Evolutionary conservation across 148 eudicot genomes (phyloP), one percentile per base, ranked within the genome.

Genomic region (Vaccinium darrowii): DNA sequence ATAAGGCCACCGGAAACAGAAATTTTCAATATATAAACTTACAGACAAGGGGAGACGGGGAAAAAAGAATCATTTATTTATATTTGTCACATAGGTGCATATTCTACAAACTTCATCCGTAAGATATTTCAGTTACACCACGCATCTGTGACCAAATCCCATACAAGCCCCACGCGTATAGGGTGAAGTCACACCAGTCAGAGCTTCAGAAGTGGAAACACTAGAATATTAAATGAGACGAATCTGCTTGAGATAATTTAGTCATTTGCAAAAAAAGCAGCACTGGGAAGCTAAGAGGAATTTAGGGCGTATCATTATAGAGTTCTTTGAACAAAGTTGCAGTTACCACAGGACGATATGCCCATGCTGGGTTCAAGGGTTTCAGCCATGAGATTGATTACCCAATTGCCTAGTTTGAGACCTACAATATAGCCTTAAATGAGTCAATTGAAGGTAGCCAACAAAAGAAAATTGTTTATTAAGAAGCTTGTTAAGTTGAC

Each of bases 351-450:
- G 75, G 18, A 71, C 16, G 0, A 71, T 71, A 67, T 71, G 75
- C 39, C 39, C 75, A 27, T 71, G 33, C 13, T 25, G 11, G 43
- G 4, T 36, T 67, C 73, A 67, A 67, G 13, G 73, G 1, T 30
- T 30, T 13, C 1, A 15, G 75, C 75, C 75, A 71, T 27, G 75
- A 71, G 43, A 71, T 33, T 60, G 65, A 60, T 60, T 12, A 71
- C 39, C 1, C 15, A 30, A 71, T 30, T 30, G 43, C 47, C 43
- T 71, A 19, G 75, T 36, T 4, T 71, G 7, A 30, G 75, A 71
- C 75, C 43, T 71, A 27, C 75, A 71, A 71, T 71, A 71, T 30
- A 71, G 75, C 75, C 19, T 71, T 71, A 10, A 71, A 71, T 43
- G 43, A n/a, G 3, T 65, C 23, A 65, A 65, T 5, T n/a, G 27